A percentile compares a stretch with the other conserved stretches of the same genome.
Conservation (phyloP, 495 filamentous ascomycete genomes). For the Penicillium steckii region DNA sequence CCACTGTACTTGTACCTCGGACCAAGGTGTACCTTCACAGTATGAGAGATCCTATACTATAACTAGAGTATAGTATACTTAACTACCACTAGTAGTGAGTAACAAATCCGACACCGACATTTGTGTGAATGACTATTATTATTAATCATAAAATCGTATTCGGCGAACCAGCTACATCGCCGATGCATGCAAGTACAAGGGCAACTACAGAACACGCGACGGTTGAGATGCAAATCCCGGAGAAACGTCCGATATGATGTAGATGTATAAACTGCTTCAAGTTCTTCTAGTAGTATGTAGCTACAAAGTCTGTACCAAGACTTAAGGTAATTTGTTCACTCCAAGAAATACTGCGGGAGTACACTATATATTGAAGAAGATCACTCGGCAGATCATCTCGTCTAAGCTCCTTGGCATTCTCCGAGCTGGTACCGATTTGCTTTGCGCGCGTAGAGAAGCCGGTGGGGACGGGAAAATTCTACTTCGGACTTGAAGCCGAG, state of each 20-base stretch:
- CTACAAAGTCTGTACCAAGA: neutral
- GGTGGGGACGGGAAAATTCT: constrained; percentile 20
- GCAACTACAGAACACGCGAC: neutral
- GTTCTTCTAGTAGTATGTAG: too few species aligned
- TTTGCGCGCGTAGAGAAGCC: neutral
- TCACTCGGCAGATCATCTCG: constrained; percentile 3
- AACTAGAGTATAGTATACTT: too few species aligned
- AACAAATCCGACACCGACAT: neutral
- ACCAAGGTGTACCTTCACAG: too few species aligned
- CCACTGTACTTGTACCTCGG: too few species aligned
- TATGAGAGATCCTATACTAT: too few species aligned
- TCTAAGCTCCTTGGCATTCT: constrained; percentile 5
- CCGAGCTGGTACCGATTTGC: constrained; percentile 5
- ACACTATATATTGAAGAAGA: too few species aligned
- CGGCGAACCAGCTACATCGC: neutral
- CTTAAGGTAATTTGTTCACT: too few species aligned
- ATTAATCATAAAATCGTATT: neutral
- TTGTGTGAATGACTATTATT: neutral
- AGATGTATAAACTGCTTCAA: neutral
- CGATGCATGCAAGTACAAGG: neutral
- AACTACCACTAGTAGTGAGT: neutral
- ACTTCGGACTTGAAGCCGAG: constrained; percentile 6
- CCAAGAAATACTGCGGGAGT: too few species aligned
- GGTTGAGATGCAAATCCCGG: neutral
- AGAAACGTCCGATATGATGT: neutral